phyloP scores from a whole-genome alignment of 2,329 filamentous ascomycete genomes.

The Fusarium sp. region DNA sequence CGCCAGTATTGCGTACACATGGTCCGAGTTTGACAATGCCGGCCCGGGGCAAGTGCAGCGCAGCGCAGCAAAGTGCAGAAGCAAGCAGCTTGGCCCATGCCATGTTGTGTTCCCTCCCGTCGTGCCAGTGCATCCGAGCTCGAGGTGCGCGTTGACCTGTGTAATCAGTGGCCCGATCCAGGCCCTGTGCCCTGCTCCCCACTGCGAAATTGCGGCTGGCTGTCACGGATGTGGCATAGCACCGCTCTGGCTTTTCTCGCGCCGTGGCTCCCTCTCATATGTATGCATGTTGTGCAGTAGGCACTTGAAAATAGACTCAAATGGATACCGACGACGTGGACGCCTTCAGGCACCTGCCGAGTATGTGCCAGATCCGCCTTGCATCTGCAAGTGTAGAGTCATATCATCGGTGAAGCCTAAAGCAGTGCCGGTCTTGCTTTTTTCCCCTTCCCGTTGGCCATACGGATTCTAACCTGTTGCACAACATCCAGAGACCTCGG shows the following conservation, averaged over 20 bases:
- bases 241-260: slow-evolving; percentile 34
- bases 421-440: slow-evolving; percentile 20
- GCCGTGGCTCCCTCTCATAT: slow-evolving; percentile 39
- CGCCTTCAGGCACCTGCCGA: slow-evolving; percentile 38
- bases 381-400: slow-evolving; percentile 37
- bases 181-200: slow-evolving; percentile 24
- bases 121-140: slow-evolving; percentile 30
- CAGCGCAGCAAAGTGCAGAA: neutral
- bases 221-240: slow-evolving; percentile 39
- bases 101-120: slow-evolving; percentile 9
- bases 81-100: slow-evolving; percentile 10
- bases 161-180: slow-evolving; percentile 32
- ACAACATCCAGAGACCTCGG: slow-evolving; percentile 24
- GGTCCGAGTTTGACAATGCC: slow-evolving; percentile 29
- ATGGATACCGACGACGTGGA: slow-evolving; percentile 46
- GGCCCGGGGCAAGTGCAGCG: slow-evolving; percentile 17
- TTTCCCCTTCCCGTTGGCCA: neutral
- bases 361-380: slow-evolving; percentile 41
- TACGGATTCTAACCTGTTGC: slow-evolving; percentile 9
- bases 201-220: slow-evolving; percentile 28
- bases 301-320: slow-evolving; percentile 39
- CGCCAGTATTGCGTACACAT: slow-evolving; percentile 30
- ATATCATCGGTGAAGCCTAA: slow-evolving; percentile 44
- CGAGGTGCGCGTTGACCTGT: slow-evolving; percentile 19
- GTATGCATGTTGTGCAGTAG: slow-evolving; percentile 48